Conservation (phyloP, 208 protist genomes). For the Naegleria lovaniensis region DNA sequence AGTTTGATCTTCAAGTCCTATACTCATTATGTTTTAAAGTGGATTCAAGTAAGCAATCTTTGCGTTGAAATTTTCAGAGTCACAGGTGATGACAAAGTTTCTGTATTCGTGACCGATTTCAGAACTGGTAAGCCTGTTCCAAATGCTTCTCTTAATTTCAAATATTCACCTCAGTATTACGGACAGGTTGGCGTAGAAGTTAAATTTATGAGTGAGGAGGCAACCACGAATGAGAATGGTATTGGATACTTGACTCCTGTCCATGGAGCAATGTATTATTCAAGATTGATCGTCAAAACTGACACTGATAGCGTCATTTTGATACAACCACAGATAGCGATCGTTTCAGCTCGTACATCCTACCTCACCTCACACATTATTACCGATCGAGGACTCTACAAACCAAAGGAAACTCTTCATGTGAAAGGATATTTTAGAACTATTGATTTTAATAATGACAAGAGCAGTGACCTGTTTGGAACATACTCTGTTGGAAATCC, state of each 20-base stretch:
- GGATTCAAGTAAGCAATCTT: not conserved
- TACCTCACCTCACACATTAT: not conserved
- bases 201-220: not conserved
- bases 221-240: not conserved
- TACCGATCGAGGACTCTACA: constrained; percentile 17
- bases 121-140: not conserved
- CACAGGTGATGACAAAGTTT: not conserved
- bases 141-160: not conserved
- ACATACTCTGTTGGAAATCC: not conserved
- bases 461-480: not conserved
- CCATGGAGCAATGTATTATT: not conserved
- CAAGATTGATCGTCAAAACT: not conserved
- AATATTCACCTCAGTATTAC: not conserved
- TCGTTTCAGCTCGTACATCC: not conserved
- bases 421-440: not conserved
- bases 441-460: not conserved
- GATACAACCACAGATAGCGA: not conserved
- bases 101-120: not conserved
- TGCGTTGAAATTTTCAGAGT: not conserved
- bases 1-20: not conserved
- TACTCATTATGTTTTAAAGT: not conserved
- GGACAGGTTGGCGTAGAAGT: not conserved
- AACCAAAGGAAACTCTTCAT: constrained; percentile 9
- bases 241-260: not conserved
- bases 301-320: not conserved